Evolutionary conservation across 331 rosid species (phyloP).

Genomic region (Cydonia oblonga): DNA sequence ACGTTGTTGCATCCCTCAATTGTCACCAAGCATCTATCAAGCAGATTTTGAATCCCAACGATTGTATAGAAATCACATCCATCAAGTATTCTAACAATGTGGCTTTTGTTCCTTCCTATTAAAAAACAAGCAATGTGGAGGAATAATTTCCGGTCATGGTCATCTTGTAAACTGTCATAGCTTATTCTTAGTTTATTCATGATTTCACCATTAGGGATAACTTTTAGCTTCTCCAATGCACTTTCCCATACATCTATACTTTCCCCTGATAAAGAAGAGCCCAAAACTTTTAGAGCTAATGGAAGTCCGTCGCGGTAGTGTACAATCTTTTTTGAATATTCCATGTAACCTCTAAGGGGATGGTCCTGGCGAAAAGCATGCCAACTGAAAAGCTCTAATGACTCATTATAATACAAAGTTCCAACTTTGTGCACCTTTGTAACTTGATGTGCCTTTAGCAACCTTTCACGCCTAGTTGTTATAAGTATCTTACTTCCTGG

Average conservation of each 20-base stretch:
- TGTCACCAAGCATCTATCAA: not conserved
- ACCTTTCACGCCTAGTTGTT: not conserved
- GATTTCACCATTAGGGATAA: not conserved
- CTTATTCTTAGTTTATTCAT: not conserved
- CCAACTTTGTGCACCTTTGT: not conserved
- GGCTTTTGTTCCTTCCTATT: not conserved
- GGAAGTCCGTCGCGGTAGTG: not conserved
- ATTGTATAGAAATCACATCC: not conserved
- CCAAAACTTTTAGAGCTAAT: constrained; percentile 4
- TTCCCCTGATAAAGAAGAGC: not conserved
- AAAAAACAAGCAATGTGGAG: constrained; percentile 12
- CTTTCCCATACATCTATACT: too few relatives aligned
- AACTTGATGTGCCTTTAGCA: not conserved
- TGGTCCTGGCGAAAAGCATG: not conserved
- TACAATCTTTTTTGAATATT: not conserved
- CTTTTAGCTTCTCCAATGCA: too few relatives aligned
- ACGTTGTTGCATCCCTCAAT: not conserved
- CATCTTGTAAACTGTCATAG: not conserved
- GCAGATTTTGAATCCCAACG: not conserved
- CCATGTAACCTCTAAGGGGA: not conserved
- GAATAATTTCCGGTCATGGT: not conserved
- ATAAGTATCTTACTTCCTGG: constrained; percentile 3
- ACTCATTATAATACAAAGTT: not conserved
- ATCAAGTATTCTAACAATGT: not conserved
- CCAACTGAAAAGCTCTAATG: constrained; percentile 7